Evolutionary conservation across 495 filamentous ascomycete species (phyloP).

Genomic region (Tuber aestivum): DNA sequence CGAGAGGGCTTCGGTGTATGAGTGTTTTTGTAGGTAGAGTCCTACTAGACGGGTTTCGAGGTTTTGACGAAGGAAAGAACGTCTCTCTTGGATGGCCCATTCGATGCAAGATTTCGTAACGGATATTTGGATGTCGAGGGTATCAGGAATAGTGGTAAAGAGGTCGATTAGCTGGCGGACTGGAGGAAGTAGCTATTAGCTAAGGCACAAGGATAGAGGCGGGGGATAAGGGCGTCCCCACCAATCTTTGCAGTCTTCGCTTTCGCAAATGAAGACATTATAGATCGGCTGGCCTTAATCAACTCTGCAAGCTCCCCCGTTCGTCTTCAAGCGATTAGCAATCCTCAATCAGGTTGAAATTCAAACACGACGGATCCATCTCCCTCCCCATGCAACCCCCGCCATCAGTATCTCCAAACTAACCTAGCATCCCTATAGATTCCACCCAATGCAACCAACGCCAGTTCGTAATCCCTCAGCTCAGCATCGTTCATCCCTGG

Average conservation of each 20-base stretch:
- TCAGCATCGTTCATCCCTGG: slow-evolving; percentile 78
- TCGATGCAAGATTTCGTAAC: slow-evolving; percentile 98
- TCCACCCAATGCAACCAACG: slow-evolving; percentile 79
- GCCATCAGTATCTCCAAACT: slow-evolving; percentile 18
- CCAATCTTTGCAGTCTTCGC: slow-evolving; percentile 98
- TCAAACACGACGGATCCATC: slow-evolving; percentile 14
- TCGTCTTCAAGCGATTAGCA: slow-evolving; percentile 42
- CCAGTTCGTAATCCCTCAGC: slow-evolving; percentile 78
- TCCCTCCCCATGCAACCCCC: slow-evolving; percentile 4
- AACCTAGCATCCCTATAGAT: slow-evolving; percentile 83
- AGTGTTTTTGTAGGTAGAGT: slow-evolving; percentile 91
- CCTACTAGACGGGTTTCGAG: slow-evolving; percentile 91
- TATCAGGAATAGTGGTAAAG: slow-evolving; percentile 87
- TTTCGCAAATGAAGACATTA: slow-evolving; percentile 92
- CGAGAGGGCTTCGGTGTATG: slow-evolving; percentile 92
- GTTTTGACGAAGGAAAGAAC: slow-evolving; percentile 93
- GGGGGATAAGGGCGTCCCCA: slow-evolving; percentile 46
- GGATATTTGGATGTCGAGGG: slow-evolving; percentile 81
- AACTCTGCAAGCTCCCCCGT: slow-evolving; percentile 82
- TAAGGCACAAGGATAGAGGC: background rate
- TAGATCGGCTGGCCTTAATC: slow-evolving; percentile 80
- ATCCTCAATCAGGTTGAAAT: slow-evolving; percentile 19
- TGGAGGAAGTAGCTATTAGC: slow-evolving; percentile 43
- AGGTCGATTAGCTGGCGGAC: slow-evolving; percentile 96
- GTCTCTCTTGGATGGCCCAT: slow-evolving; percentile 89